Evolutionary conservation across 1,284 basidiomycete genomes (phyloP).

Genomic region (Volvariella volvacea): DNA sequence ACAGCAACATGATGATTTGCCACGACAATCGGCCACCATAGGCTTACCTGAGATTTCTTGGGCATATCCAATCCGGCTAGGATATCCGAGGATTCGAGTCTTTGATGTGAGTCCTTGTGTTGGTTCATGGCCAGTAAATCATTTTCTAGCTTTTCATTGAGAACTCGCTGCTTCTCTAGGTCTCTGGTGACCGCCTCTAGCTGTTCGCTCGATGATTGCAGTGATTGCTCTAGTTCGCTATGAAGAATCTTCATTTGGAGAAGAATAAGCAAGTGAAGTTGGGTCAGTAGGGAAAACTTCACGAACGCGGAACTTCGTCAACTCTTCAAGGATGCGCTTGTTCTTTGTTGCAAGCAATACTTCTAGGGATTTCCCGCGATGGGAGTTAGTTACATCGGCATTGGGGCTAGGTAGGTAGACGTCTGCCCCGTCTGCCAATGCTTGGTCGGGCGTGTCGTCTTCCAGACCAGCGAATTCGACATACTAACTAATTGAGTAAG

Average conservation of each 20-base stretch:
- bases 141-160: constrained; percentile 89
- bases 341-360: constrained; percentile 90
- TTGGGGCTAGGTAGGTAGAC: constrained; percentile 82
- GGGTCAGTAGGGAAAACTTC: constrained; percentile 1
- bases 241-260: constrained; percentile 59
- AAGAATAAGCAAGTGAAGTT: constrained; percentile 5
- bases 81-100: constrained; percentile 36
- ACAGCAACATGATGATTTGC: constrained; percentile 7
- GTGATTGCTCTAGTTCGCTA: constrained; percentile 67
- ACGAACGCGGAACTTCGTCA: constrained; percentile 83
- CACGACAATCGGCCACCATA: not conserved
- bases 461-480: constrained; percentile 90
- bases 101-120: constrained; percentile 28
- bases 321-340: constrained; percentile 87
- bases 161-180: constrained; percentile 65
- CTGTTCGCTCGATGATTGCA: constrained; percentile 53
- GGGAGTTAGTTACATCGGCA: constrained; percentile 70
- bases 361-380: constrained; percentile 81
- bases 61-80: constrained; percentile 73
- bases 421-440: constrained; percentile 22
- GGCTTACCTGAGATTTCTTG: constrained; percentile 37
- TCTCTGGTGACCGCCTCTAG: constrained; percentile 58
- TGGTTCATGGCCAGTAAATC: constrained; percentile 82
- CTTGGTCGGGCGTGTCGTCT: constrained; percentile 26
- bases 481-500: constrained; percentile 45